A percentile compares a stretch with the other conserved stretches of the same genome.
These are phyloP conservation scores for Candida coleopterorum DNA, from an alignment of 805 yeast genomes.

Conservation along the genomic window DNA sequence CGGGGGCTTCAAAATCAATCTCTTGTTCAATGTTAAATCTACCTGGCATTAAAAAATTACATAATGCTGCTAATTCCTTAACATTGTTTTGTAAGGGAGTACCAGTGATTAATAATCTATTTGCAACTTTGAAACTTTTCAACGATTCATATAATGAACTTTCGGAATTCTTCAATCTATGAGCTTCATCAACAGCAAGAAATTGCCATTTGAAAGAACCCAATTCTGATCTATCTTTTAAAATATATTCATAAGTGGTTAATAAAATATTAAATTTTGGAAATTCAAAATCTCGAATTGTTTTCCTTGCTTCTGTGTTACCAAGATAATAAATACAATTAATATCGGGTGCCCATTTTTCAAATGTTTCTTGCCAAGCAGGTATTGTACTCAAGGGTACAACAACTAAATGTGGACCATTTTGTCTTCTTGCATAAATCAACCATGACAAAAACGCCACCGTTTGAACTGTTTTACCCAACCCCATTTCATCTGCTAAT, in stretches of 20 bases:
- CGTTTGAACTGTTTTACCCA: slow-evolving; percentile 93
- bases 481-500: slow-evolving; percentile 96
- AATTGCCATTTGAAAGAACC: slow-evolving; percentile 92
- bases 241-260: slow-evolving; percentile 94
- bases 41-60: slow-evolving; percentile 96
- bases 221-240: slow-evolving; percentile 79
- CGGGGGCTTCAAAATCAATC: slow-evolving; percentile 91
- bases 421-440: slow-evolving; percentile 89
- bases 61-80: slow-evolving; percentile 90
- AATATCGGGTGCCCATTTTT: slow-evolving; percentile 94
- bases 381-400: slow-evolving; percentile 96
- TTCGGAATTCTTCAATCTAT: slow-evolving; percentile 90
- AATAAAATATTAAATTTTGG: slow-evolving; percentile 87
- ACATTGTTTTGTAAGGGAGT: slow-evolving; percentile 96
- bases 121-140: slow-evolving; percentile 73
- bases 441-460: slow-evolving; percentile 94
- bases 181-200: slow-evolving; percentile 98
- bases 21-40: slow-evolving; percentile 85
- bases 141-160: slow-evolving; percentile 88
- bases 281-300: slow-evolving; percentile 81
- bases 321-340: slow-evolving; percentile 93
- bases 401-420: slow-evolving; percentile 95
- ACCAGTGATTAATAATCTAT: slow-evolving; percentile 90
- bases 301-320: slow-evolving; percentile 77
- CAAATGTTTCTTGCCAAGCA: slow-evolving; percentile 99